Percentiles rank a stretch among this genome's conserved stretches.
These are phyloP conservation scores for Sugiyamaella sp. DNA, from an alignment of 1,139 yeast species.

Conservation along the genomic window DNA sequence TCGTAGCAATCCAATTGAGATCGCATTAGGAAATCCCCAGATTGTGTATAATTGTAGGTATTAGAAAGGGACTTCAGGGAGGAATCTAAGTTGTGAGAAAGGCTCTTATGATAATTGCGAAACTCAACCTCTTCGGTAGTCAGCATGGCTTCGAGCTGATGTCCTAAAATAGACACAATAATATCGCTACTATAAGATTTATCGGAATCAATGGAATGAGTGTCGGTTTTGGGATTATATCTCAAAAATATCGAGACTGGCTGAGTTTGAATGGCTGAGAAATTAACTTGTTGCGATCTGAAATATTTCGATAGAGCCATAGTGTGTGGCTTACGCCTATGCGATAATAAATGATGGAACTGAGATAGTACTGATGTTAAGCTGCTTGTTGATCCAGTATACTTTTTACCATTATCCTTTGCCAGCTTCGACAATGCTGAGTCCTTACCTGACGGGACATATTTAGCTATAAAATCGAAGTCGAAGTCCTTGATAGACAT, in stretches of 20 bases:
- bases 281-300: constrained; percentile 37
- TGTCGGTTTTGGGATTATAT: constrained; percentile 41
- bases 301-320: constrained; percentile 51
- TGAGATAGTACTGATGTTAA: constrained; percentile 78
- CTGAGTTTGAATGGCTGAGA: constrained; percentile 44
- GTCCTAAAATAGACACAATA: constrained; percentile 77
- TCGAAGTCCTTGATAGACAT: constrained; percentile 71
- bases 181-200: constrained; percentile 69
- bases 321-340: constrained; percentile 56
- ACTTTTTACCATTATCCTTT: constrained; percentile 46
- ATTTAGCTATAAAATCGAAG: constrained; percentile 57
- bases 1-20: constrained; percentile 91
- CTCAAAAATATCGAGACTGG: constrained; percentile 51
- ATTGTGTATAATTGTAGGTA: constrained; percentile 70
- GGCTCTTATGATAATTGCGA: constrained; percentile 39
- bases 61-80: constrained; percentile 7
- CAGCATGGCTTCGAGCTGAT: constrained; percentile 70
- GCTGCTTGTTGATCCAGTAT: constrained; percentile 83
- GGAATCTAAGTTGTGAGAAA: constrained; percentile 20
- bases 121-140: constrained; percentile 60
- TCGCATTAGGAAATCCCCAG: constrained; percentile 74
- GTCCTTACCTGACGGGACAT: constrained; percentile 73
- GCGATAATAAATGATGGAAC: constrained; percentile 68
- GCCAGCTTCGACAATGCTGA: constrained; percentile 54
- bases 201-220: constrained; percentile 73